phyloP scores from a whole-genome alignment of 768 basidiomycete species.

The Russula vinacea region DNA sequence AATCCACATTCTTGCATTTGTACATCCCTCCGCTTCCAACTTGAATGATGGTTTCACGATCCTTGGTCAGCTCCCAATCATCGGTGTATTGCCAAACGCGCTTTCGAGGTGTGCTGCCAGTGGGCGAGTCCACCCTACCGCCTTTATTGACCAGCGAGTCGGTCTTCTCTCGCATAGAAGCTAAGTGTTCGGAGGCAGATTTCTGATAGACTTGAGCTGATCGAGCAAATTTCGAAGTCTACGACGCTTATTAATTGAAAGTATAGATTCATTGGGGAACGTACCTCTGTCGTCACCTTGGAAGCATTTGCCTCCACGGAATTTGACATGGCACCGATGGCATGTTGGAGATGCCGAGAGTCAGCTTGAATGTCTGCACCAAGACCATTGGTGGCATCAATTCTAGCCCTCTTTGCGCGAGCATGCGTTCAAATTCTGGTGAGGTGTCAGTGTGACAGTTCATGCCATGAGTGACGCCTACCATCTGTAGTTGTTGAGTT shows the following conservation, averaged over 20 bases:
- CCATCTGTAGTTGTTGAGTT: conserved; percentile 46
- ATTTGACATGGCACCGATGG: conserved; percentile 49
- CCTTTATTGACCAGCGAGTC: conserved; percentile 55
- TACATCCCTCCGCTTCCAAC: conserved; percentile 41
- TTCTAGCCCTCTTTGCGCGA: conserved; percentile 63
- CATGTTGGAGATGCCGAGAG: conserved; percentile 50
- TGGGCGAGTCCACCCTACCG: conserved; percentile 58
- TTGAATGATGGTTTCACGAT: conserved; percentile 57
- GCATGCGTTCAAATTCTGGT: conserved; percentile 60
- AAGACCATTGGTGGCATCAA: conserved; percentile 55
- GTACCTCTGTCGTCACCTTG: conserved; percentile 53
- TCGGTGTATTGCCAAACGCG: conserved; percentile 67
- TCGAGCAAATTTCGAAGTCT: conserved; percentile 46
- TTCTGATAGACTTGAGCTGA: conserved; percentile 46
- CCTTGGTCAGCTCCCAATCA: conserved; percentile 67
- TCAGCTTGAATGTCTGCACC: conserved; percentile 50
- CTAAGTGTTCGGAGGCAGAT: conserved; percentile 44
- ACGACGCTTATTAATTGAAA: conserved; percentile 18
- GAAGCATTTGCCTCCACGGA: conserved; percentile 45
- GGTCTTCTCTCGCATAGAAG: conserved; percentile 49
- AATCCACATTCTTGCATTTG: conserved; percentile 33
- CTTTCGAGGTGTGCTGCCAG: conserved; percentile 75
- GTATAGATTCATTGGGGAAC: conserved; percentile 26
- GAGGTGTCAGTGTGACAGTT: background rate
- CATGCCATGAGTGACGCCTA: conserved; percentile 32